Conservation (phyloP, 768 basidiomycete species). For the Suillus hirtellus region DNA sequence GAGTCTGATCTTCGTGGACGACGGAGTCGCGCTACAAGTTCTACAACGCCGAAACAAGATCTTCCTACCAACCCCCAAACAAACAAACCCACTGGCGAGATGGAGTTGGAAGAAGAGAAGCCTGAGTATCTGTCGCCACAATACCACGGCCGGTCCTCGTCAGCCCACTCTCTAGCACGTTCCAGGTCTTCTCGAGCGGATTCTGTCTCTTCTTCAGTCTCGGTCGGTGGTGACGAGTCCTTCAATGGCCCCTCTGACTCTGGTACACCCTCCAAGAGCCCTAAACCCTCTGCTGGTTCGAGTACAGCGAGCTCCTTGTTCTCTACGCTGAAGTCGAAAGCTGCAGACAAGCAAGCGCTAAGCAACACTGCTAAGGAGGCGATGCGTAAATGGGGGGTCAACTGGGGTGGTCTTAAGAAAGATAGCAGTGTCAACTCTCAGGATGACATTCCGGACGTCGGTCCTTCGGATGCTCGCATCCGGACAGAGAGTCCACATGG, state of each 20-base stretch:
- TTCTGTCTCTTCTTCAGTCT: conserved; percentile 36
- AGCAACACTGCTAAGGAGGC: conserved; percentile 85
- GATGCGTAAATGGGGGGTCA: conserved; percentile 90
- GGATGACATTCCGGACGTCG: conserved; percentile 47
- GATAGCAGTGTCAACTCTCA: conserved; percentile 37
- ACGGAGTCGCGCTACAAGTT: conserved; percentile 29
- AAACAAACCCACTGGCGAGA: conserved; percentile 12
- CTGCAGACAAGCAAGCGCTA: conserved; percentile 81
- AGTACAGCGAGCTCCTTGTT: conserved; percentile 62
- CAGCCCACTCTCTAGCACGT: conserved; percentile 40
- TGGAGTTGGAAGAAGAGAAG: conserved; percentile 23
- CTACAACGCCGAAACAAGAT: conserved; percentile 30
- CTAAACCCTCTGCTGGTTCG: conserved; percentile 44
- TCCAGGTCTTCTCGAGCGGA: conserved; percentile 36
- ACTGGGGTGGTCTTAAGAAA: conserved; percentile 69
- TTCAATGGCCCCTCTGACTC: conserved; percentile 37
- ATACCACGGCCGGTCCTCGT: conserved; percentile 41
- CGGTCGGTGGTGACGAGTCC: conserved; percentile 28
- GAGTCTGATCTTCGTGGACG: conserved; percentile 21
- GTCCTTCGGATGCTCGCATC: conserved; percentile 36
- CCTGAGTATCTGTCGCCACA: conserved; percentile 20
- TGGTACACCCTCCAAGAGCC: conserved; percentile 29
- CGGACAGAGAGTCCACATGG: conserved; percentile 40
- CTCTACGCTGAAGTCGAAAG: conserved; percentile 74
- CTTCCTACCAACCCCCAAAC: conserved; percentile 10